These are phyloP conservation scores for Venturia nashicola DNA, from an alignment of 2,329 filamentous ascomycete genomes.

Conservation along the genomic window DNA sequence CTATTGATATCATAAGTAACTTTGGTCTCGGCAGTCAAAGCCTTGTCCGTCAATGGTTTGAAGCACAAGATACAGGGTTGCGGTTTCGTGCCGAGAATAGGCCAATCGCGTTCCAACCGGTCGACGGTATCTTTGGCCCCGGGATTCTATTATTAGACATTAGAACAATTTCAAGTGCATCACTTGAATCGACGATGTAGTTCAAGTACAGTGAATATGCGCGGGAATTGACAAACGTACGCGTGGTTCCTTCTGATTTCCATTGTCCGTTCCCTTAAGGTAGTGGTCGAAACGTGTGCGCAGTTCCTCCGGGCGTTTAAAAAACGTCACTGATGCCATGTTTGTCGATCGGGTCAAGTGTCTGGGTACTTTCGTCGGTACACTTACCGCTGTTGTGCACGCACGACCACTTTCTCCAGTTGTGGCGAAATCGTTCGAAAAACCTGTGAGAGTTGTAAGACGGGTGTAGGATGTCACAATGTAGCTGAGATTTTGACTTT, in stretches of 20 bases:
- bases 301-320: constrained; percentile 14
- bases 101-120: background rate
- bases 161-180: background rate
- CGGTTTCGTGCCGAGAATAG: background rate
- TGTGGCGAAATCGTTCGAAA: constrained; percentile 14
- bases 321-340: constrained; percentile 10
- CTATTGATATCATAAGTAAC: background rate
- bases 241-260: constrained; percentile 33
- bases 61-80: background rate
- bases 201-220: background rate
- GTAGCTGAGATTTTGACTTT: constrained; percentile 16
- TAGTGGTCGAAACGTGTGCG: constrained; percentile 34
- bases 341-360: background rate
- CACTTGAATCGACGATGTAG: background rate
- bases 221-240: constrained; percentile 30
- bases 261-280: constrained; percentile 31
- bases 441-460: constrained; percentile 16
- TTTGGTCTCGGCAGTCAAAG: too few relatives aligned
- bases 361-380: too few relatives aligned
- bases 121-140: background rate
- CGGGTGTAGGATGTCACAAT: constrained; percentile 14
- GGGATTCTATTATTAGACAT: background rate
- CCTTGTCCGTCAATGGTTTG: background rate
- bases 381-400: constrained; percentile 14
- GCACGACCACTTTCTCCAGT: constrained; percentile 15